These are phyloP conservation scores for Fusarium sp. DNA, from an alignment of 2,329 filamentous ascomycete genomes.

Conservation along the genomic window DNA sequence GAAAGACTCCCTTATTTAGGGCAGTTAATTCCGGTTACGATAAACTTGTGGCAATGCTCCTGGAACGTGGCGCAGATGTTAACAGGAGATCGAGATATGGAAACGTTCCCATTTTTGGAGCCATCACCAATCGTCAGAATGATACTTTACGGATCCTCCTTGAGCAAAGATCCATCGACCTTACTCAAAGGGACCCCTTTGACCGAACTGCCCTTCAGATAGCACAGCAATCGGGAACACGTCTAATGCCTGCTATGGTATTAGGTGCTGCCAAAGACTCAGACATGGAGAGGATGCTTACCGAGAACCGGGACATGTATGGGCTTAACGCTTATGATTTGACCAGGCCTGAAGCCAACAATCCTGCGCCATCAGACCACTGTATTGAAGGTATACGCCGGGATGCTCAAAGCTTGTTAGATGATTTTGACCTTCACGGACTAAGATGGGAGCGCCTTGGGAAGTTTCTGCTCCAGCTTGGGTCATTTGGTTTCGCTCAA, in stretches of 20 bases:
- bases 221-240: slow-evolving; percentile 17
- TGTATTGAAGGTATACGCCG: slow-evolving; percentile 20
- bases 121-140: slow-evolving; percentile 21
- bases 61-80: slow-evolving; percentile 29
- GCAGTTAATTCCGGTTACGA: slow-evolving; percentile 9
- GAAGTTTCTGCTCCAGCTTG: slow-evolving; percentile 24
- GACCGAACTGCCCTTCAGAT: slow-evolving; percentile 24
- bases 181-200: slow-evolving; percentile 26
- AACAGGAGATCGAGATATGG: slow-evolving; percentile 22
- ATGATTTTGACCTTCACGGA: slow-evolving; percentile 1
- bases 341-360: slow-evolving; percentile 1
- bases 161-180: slow-evolving; percentile 15
- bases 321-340: slow-evolving; percentile 23
- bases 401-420: slow-evolving; percentile 20
- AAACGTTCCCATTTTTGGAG: slow-evolving; percentile 21
- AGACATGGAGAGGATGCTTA: slow-evolving; percentile 8
- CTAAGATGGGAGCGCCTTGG: slow-evolving; percentile 26
- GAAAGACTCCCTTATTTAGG: slow-evolving; percentile 25
- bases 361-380: neutral
- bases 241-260: slow-evolving; percentile 20
- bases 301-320: slow-evolving; percentile 27
- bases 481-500: slow-evolving; percentile 24
- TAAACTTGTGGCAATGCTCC: slow-evolving; percentile 18
- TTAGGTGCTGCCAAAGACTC: slow-evolving; percentile 16
- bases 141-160: slow-evolving; percentile 17